Evolutionary conservation across 2,329 filamentous ascomycete species (phyloP), one percentile per base, ranked within the genome.

Genomic region (Trichoderma koningii): DNA sequence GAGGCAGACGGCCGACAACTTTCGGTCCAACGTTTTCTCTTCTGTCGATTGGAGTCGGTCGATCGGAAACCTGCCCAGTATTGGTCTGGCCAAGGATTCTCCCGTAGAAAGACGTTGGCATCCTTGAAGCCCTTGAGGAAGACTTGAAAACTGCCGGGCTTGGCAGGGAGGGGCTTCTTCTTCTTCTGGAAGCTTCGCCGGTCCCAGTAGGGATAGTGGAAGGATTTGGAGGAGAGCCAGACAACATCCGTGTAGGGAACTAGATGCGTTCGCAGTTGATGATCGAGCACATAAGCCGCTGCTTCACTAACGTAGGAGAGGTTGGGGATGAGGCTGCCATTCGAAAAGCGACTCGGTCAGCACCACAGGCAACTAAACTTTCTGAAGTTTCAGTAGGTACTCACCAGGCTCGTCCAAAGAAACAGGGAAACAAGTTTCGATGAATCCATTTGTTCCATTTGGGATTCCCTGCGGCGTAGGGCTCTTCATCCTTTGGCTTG

Each of bases 361-460:
- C 23, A 65, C 23, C 2, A 15, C 17, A 19, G 7, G 21, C 2
- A 45, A 45, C n/a, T 26, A 19, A 17, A 12, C 45, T 15, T n/a
- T 5, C n/a, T 14, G 17, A 14, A 12, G 23, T 19, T 30, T n/a
- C 3, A 12, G 69, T n/a, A 30, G 5, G 41, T n/a, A 75, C 82
- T 61, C 76, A 87, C 85, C 93, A 98, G 52, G 94, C 93, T 73
- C 95, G 85, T 19, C 95, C 95, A 73, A 99, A 99, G 77, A 92
- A 97, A 79, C 96, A 99, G 9, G 95, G 95, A 71, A 99, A 98
- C 69, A 99, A 76, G 76, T 99, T 99, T 69, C 95, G 85, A 77
- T 99, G 95, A 80, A 99, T 93, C 95, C 95, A 99, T 79, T 99
- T 99, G 71, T 96, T 98, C 94, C 94, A 98, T 76, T 99, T 99